phyloP scores from a whole-genome alignment of 2,329 filamentous ascomycete species.

The Chaetomium olivaceum region DNA sequence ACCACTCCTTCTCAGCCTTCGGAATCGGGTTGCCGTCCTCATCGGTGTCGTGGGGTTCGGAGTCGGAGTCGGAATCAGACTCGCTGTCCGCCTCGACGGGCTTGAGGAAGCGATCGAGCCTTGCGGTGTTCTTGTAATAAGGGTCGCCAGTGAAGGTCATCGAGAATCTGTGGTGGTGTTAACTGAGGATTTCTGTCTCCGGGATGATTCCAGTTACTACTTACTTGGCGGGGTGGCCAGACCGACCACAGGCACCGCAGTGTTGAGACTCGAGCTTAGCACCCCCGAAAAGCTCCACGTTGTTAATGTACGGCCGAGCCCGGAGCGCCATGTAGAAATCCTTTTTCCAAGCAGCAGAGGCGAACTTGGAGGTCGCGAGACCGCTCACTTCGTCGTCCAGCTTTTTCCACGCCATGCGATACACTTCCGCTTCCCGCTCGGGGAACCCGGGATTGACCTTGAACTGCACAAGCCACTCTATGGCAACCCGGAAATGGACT shows the following conservation, averaged over 20 bases:
- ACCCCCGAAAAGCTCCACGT: conserved; percentile 44
- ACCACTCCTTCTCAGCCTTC: conserved; percentile 44
- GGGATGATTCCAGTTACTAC: conserved; percentile 41
- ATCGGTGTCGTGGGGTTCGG: conserved; percentile 32
- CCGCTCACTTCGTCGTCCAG: conserved; percentile 70
- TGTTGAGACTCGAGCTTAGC: conserved; percentile 38
- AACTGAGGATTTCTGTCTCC: background rate
- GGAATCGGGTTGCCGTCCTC: conserved; percentile 43
- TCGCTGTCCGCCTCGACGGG: conserved; percentile 51
- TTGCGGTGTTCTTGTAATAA: conserved; percentile 58
- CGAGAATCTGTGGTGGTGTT: background rate
- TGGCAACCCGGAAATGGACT: conserved; percentile 70
- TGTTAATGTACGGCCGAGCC: conserved; percentile 62
- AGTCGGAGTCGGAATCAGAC: conserved; percentile 11
- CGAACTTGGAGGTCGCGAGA: conserved; percentile 69
- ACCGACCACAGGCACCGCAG: conserved; percentile 72
- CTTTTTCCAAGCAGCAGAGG: conserved; percentile 68
- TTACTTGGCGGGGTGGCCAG: conserved; percentile 66
- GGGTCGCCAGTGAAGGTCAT: conserved; percentile 64
- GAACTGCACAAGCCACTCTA: conserved; percentile 82
- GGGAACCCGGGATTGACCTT: conserved; percentile 72
- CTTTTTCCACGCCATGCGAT: conserved; percentile 67
- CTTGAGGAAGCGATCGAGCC: conserved; percentile 48
- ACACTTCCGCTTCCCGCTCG: conserved; percentile 60
- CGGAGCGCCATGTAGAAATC: conserved; percentile 67